A percentile compares a stretch with the other conserved stretches of the same genome.
Evolutionary conservation across 352 stramenopile genomes (phyloP).

Genomic region (Phytopythium oedochilum): DNA sequence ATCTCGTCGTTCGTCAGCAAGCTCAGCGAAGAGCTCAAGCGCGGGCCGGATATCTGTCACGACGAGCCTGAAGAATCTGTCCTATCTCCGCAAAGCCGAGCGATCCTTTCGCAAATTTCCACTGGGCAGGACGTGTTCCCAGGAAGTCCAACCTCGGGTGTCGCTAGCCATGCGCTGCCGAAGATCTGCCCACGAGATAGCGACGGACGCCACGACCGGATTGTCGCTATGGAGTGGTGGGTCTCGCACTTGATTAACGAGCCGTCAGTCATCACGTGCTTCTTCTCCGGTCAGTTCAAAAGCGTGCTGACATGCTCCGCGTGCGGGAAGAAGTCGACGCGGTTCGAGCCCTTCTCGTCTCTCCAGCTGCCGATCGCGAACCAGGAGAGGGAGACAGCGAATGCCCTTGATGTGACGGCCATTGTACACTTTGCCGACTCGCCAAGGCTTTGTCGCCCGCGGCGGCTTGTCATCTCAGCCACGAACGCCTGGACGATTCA

Average conservation of each 20-base stretch:
- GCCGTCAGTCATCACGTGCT: slow-evolving; percentile 91
- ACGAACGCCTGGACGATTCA: slow-evolving; percentile 27
- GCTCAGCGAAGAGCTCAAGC: slow-evolving; percentile 93
- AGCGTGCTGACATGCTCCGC: slow-evolving; percentile 85
- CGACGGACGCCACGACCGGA: slow-evolving; percentile 89
- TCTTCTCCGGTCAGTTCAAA: slow-evolving; percentile 98
- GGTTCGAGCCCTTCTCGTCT: slow-evolving; percentile 89
- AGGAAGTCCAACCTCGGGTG: not conserved
- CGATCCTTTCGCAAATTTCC: slow-evolving; percentile 15
- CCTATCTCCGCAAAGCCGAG: slow-evolving; percentile 25
- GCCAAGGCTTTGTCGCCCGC: not conserved
- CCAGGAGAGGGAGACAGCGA: not conserved
- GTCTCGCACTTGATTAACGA: slow-evolving; percentile 93
- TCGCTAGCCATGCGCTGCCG: not conserved
- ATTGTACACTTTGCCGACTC: slow-evolving; percentile 31
- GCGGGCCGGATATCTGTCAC: slow-evolving; percentile 18
- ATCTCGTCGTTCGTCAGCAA: slow-evolving; percentile 89
- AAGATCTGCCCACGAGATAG: slow-evolving; percentile 76
- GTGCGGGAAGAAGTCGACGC: slow-evolving; percentile 81
- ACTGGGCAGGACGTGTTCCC: slow-evolving; percentile 9
- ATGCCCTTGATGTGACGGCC: slow-evolving; percentile 21
- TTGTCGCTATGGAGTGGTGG: slow-evolving; percentile 97
- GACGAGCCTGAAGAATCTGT: slow-evolving; percentile 75
- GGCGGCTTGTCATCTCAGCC: slow-evolving; percentile 16
- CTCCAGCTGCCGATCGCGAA: slow-evolving; percentile 47